Conservation (phyloP, 75 land plant genomes). For the Pinus taeda region DNA sequence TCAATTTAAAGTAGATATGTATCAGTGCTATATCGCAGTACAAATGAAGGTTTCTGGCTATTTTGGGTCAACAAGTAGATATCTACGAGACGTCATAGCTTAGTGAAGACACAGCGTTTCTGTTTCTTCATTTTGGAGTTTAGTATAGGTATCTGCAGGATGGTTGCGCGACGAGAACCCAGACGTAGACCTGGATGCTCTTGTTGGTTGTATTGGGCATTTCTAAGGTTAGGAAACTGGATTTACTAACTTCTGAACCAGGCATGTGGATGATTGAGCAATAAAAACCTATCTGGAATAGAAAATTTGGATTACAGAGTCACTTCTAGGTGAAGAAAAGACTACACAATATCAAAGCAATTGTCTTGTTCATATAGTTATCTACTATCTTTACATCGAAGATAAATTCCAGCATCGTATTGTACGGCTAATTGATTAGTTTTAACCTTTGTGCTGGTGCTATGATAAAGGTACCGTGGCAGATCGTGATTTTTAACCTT, state of each 20-base stretch:
- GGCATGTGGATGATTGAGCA: neutral
- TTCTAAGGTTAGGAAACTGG: neutral
- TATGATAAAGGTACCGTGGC: neutral
- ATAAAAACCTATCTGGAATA: neutral
- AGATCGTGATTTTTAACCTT: neutral
- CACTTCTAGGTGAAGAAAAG: neutral
- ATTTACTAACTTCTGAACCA: neutral
- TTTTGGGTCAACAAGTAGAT: neutral
- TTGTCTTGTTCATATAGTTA: too few species aligned
- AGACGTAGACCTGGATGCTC: neutral
- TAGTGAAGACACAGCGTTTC: neutral
- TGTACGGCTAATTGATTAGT: neutral
- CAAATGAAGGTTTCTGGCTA: neutral
- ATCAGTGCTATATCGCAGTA: neutral
- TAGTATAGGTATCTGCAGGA: neutral
- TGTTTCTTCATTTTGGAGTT: neutral
- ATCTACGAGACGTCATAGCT: neutral
- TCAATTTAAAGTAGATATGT: neutral
- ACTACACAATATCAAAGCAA: neutral
- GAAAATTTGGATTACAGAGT: too few species aligned
- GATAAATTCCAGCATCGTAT: too few species aligned
- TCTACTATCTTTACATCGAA: too few species aligned
- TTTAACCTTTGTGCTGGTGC: neutral
- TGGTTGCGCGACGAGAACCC: neutral
- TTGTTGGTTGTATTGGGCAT: too few species aligned